Percentiles rank a stretch among this genome's conserved stretches.
These are phyloP conservation scores for Fragaria iinumae DNA, from an alignment of 306 rosid genomes.

Conservation along the genomic window DNA sequence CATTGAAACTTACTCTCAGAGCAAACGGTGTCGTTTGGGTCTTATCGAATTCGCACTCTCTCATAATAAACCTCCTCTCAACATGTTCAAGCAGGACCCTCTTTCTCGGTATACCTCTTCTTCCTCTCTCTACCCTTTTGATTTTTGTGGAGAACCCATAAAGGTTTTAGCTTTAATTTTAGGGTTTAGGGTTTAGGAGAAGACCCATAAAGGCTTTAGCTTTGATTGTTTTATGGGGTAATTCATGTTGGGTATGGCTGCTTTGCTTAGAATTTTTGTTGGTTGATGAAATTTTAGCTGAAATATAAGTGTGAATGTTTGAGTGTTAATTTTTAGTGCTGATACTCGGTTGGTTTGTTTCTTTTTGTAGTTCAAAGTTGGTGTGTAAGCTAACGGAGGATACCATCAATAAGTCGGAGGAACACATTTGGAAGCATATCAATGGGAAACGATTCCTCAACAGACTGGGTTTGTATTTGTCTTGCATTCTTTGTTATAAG, in stretches of 20 bases:
- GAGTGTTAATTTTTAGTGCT: neutral
- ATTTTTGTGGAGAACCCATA: neutral
- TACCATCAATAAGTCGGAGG: slow-evolving; percentile 84
- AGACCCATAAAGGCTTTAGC: neutral
- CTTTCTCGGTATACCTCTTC: slow-evolving; percentile 53
- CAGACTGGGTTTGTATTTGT: slow-evolving; percentile 63
- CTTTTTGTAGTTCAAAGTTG: slow-evolving; percentile 64
- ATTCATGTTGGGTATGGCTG: neutral
- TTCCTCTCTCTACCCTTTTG: neutral
- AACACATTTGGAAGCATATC: slow-evolving; percentile 97
- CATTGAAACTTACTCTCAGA: slow-evolving; percentile 53
- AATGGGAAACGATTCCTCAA: slow-evolving; percentile 86
- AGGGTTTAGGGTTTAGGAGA: neutral
- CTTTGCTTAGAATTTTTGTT: neutral
- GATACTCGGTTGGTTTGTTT: neutral
- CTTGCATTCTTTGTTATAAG: slow-evolving; percentile 11
- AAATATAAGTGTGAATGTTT: neutral
- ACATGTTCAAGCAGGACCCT: slow-evolving; percentile 78
- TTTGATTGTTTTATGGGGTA: neutral
- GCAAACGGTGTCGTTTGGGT: slow-evolving; percentile 89
- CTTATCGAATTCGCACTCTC: slow-evolving; percentile 69
- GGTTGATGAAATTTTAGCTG: neutral
- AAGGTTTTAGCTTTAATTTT: slow-evolving; percentile 4
- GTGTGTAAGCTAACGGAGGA: slow-evolving; percentile 82
- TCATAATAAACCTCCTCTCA: slow-evolving; percentile 66